Evolutionary conservation across 164 flowering plant species (phyloP).

Genomic region (Paratinospora sagittata): DNA sequence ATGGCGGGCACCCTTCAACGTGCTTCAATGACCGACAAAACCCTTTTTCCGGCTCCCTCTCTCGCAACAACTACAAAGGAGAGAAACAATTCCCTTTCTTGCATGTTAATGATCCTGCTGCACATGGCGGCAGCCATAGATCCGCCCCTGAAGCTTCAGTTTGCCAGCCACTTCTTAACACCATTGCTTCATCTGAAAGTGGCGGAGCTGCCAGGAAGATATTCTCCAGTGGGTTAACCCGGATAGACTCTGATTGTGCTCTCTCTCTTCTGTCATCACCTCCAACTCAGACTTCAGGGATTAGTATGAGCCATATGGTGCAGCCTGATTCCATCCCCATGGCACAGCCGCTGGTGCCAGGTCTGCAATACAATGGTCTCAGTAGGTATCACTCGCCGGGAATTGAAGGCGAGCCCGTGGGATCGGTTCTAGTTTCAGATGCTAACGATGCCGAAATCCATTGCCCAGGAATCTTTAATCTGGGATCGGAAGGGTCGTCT

Average conservation of each 20-base stretch:
- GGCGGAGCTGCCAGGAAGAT: constrained; percentile 20
- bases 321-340: constrained; percentile 26
- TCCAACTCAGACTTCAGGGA: constrained; percentile 32
- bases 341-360: constrained; percentile 27
- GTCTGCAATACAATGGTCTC: constrained; percentile 22
- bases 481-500: constrained; percentile 29
- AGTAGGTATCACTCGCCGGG: constrained; percentile 18
- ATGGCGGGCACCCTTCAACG: constrained; percentile 24
- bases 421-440: constrained; percentile 26
- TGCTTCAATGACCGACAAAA: constrained; percentile 29
- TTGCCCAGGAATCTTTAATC: constrained; percentile 35
- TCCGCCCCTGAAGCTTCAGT: constrained; percentile 23
- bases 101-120: constrained; percentile 21
- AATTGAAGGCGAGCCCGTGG: constrained; percentile 28
- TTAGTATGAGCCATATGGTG: constrained; percentile 29
- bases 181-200: constrained; percentile 27
- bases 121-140: constrained; percentile 14
- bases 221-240: constrained; percentile 31
- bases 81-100: constrained; percentile 46
- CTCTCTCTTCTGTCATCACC: constrained; percentile 92
- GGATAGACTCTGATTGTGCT: constrained; percentile 58
- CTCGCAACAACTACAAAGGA: constrained; percentile 29
- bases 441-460: constrained; percentile 23
- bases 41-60: constrained; percentile 25
- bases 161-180: constrained; percentile 30